Percentiles rank a stretch among this genome's conserved stretches.
Evolutionary conservation across 225 moss, liverwort and hornwort species (phyloP).

Genomic region (Antitrichia curtipendula): DNA sequence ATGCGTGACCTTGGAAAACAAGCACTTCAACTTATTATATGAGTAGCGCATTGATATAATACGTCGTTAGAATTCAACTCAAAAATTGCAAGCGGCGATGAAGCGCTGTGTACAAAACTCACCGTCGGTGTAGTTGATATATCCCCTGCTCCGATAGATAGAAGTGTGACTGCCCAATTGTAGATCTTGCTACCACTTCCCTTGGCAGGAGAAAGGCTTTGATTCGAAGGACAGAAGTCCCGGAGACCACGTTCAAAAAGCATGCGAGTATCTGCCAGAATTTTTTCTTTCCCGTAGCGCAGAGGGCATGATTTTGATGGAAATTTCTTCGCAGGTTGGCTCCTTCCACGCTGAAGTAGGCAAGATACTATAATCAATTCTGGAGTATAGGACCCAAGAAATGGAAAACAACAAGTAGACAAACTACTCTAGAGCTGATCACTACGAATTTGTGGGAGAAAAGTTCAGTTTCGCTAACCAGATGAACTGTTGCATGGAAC

Average conservation of each 20-base stretch:
- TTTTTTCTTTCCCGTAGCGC: slow-evolving; percentile 76
- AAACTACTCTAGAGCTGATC: background rate
- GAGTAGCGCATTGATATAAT: background rate
- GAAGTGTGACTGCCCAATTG: slow-evolving; percentile 69
- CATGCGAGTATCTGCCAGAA: slow-evolving; percentile 49
- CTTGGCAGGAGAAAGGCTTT: slow-evolving; percentile 55
- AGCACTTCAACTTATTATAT: background rate
- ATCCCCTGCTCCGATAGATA: slow-evolving; percentile 62
- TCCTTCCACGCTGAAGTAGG: slow-evolving; percentile 25
- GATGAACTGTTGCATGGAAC: slow-evolving; percentile 60
- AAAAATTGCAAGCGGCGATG: background rate
- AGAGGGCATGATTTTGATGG: slow-evolving; percentile 77
- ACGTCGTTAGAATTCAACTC: background rate
- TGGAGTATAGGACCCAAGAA: background rate
- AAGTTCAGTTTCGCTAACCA: slow-evolving; percentile 16
- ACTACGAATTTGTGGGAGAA: background rate
- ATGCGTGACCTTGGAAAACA: background rate
- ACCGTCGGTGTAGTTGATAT: slow-evolving; percentile 54
- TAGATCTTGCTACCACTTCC: slow-evolving; percentile 6
- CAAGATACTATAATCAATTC: background rate
- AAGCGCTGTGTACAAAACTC: background rate
- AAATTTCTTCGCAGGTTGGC: slow-evolving; percentile 47
- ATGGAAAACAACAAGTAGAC: background rate
- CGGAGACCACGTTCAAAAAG: slow-evolving; percentile 75
- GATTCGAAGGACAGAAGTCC: slow-evolving; percentile 52